Percentiles rank a stretch among this genome's conserved stretches.
phyloP scores from a whole-genome alignment of 2,329 filamentous ascomycete species.

The Cladosporium phlei region DNA sequence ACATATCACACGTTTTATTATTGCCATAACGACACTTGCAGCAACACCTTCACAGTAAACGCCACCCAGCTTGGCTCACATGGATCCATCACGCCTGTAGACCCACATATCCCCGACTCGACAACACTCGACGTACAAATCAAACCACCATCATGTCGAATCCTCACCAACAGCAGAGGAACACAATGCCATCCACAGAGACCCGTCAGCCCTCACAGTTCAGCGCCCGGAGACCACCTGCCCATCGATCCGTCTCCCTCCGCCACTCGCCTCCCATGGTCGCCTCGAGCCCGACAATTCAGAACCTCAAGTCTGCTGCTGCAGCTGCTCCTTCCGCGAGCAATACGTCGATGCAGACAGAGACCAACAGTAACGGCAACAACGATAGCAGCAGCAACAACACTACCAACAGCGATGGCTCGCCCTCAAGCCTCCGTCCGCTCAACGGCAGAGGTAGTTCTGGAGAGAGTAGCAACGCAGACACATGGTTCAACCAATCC shows the following conservation, averaged over 20 bases:
- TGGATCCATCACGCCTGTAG: conserved; percentile 1
- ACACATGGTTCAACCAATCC: conserved; percentile 49
- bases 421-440: conserved; percentile 39
- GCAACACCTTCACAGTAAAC: no score
- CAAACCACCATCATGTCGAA: conserved; percentile 1
- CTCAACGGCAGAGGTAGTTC: conserved; percentile 39
- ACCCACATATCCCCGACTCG: background rate
- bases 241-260: conserved; percentile 44
- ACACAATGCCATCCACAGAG: background rate
- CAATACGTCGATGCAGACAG: conserved; percentile 9
- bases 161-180: background rate
- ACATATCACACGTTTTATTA: no score
- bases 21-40: no score
- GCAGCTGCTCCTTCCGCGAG: conserved; percentile 18
- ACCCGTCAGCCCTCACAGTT: background rate
- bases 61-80: conserved; percentile 8
- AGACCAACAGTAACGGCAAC: conserved; percentile 3
- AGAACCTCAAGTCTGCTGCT: background rate
- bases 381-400: conserved; percentile 17
- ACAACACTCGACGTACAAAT: background rate
- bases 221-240: conserved; percentile 40
- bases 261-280: conserved; percentile 32
- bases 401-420: conserved; percentile 21
- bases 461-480: conserved; percentile 48
- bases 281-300: background rate